Percentiles rank a stretch among this genome's conserved stretches.
Evolutionary conservation across 2,329 filamentous ascomycete species (phyloP).

Genomic region (Raffaelea arxii): DNA sequence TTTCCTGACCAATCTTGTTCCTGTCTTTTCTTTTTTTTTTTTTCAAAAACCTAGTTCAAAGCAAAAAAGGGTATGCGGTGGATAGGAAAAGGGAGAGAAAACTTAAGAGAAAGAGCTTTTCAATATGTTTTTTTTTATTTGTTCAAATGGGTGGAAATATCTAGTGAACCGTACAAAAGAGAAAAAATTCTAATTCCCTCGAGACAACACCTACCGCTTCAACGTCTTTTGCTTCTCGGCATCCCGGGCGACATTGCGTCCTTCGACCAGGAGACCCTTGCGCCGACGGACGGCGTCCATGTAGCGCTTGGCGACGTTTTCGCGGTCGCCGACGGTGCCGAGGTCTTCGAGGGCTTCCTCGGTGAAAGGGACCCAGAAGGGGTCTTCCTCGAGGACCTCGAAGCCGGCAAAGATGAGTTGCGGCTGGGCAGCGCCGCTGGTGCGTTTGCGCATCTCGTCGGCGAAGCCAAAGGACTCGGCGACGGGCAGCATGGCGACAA

Average conservation of each 20-base stretch:
- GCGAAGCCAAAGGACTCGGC: slow-evolving; percentile 93
- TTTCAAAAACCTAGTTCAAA: no score
- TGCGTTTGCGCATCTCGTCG: slow-evolving; percentile 93
- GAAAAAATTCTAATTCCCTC: no score
- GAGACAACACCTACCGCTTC: no score
- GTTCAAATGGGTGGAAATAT: no score
- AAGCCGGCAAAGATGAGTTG: slow-evolving; percentile 92
- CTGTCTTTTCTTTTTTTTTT: no score
- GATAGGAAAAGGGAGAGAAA: no score
- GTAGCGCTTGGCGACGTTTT: slow-evolving; percentile 94
- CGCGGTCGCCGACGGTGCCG: slow-evolving; percentile 82
- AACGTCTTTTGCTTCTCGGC: slow-evolving; percentile 82
- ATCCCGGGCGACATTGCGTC: slow-evolving; percentile 66
- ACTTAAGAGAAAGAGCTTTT: no score
- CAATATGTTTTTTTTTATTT: no score
- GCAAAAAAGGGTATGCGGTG: no score
- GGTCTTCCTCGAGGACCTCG: slow-evolving; percentile 88
- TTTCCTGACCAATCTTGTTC: no score
- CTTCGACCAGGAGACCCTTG: slow-evolving; percentile 82
- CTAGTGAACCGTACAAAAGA: no score
- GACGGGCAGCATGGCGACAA: slow-evolving; percentile 77
- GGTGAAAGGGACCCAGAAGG: slow-evolving; percentile 94
- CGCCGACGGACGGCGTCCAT: slow-evolving; percentile 79
- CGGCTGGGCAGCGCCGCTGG: slow-evolving; percentile 79
- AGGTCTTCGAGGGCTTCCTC: slow-evolving; percentile 96